Base-by-base conservation (phyloP, 106 monocot species). In the Vanilla planifolia region DNA sequence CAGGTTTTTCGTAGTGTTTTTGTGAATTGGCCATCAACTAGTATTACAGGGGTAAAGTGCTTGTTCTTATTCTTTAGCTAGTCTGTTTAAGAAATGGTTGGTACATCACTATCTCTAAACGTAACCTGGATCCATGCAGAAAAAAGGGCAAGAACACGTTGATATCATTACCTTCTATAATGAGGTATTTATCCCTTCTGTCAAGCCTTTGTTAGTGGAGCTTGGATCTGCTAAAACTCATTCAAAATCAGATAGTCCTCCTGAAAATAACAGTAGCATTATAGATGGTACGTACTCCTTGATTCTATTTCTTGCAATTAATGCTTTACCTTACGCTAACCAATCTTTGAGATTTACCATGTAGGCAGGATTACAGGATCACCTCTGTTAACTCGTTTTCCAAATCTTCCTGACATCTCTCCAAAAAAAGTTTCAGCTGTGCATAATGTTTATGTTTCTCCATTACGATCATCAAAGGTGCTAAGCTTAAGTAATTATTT, bases 161-260 rank as follows among this genome's bases (percentile, higher is more conserved):
- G 95, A 95, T 47, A 95, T 95, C 22, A 95, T 95, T 61, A 84
- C 83, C 27, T 95, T 95, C 52, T 95, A 95, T 77, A 95, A 95
- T 76, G 83, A 78, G 73, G 73, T 90, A 39, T 95, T 90, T 62
- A 86, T 95, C 63, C 95, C 95, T 56, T 73, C 77, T 20, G 77
- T 95, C 60, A 95, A 90, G 76, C 89, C 95, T 66, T 75, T 94
- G 59, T 60, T 94, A 59, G 85, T 86, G 57, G 89, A 94, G 47
- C 32, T 94, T 66, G 89, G 69, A 45, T 65, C 85, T 51, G 56
- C 63, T 65, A 63, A 56, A 52, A 58, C 41, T 44, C 32, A 51
- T 48, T 25, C 60, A 23, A 79, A 71, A 69, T 60, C 30, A 27
- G 81, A 65, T 50, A 72, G 72, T 47, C 16, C 63, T 23, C 61